Conservation (phyloP, 2,329 filamentous ascomycete species). For the Alternaria panax region DNA sequence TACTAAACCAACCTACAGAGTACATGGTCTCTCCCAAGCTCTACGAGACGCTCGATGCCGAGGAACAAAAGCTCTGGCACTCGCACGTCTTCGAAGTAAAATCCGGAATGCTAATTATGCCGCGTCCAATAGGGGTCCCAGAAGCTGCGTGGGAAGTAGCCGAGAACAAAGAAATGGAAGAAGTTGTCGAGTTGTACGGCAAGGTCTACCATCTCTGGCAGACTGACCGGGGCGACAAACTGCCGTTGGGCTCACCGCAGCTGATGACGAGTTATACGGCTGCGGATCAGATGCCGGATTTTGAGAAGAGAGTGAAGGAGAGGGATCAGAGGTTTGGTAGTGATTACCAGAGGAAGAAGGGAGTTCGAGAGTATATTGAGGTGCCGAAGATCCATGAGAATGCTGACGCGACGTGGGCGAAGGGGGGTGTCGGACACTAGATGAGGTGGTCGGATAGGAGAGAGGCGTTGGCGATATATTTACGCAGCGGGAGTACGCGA, state of each 20-base stretch:
- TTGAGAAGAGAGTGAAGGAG: constrained; percentile 56
- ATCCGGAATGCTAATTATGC: constrained; percentile 82
- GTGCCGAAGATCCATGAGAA: constrained; percentile 57
- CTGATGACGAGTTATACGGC: constrained; percentile 70
- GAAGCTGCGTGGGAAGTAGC: constrained; percentile 73
- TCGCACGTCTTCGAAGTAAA: constrained; percentile 78
- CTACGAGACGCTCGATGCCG: constrained; percentile 68
- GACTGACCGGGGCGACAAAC: constrained; percentile 73
- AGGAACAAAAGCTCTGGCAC: constrained; percentile 82
- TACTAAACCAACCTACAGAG: constrained; percentile 55
- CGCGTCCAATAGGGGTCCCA: constrained; percentile 63
- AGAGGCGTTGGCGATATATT: not conserved
- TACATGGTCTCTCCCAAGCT: constrained; percentile 81
- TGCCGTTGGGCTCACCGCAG: constrained; percentile 68
- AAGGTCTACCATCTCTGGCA: constrained; percentile 91
- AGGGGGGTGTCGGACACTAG: constrained; percentile 26
- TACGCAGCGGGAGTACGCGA: not conserved
- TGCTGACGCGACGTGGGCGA: constrained; percentile 59
- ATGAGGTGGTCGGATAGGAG: not conserved
- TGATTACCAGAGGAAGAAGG: constrained; percentile 60
- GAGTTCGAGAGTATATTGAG: constrained; percentile 61
- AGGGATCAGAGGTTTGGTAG: constrained; percentile 64
- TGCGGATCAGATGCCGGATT: constrained; percentile 57
- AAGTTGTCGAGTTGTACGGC: constrained; percentile 77
- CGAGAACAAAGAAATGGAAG: constrained; percentile 81